Evolutionary conservation across 2,329 filamentous ascomycete genomes (phyloP).

Genomic region (Xylaria sp.): DNA sequence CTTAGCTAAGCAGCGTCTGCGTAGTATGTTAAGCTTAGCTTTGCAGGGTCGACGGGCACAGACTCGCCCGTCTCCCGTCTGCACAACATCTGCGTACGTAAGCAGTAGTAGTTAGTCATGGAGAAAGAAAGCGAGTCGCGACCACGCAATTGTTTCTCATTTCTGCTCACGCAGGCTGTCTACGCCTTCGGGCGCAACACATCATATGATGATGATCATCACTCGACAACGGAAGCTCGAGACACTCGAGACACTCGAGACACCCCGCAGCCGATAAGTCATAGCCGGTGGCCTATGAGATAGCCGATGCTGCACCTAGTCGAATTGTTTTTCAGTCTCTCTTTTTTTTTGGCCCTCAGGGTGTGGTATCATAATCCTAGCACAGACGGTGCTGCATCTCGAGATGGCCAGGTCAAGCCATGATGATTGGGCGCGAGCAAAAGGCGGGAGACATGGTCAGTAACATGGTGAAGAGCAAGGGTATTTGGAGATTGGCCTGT

Average conservation of each 20-base stretch:
- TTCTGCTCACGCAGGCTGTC: constrained; percentile 1
- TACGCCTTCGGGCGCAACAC: constrained; percentile 14
- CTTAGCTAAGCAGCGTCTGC: constrained; percentile 40
- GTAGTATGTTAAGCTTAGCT: background rate
- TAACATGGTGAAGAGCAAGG: background rate
- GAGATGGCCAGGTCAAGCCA: background rate
- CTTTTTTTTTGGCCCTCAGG: background rate
- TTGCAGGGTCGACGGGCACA: constrained; percentile 18
- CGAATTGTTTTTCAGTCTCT: background rate
- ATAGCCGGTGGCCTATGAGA: background rate
- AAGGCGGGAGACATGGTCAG: constrained; percentile 13
- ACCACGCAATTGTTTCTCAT: constrained; percentile 1
- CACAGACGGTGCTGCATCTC: constrained; percentile 3
- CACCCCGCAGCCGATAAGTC: constrained; percentile 5
- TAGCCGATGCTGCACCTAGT: background rate
- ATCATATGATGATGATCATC: constrained; percentile 12
- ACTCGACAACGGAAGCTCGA: constrained; percentile 1
- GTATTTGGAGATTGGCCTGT: background rate
- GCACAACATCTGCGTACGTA: constrained; percentile 26
- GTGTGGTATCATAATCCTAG: constrained; percentile 7
- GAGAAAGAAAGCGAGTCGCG: background rate
- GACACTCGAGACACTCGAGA: constrained; percentile 3
- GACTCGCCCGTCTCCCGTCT: constrained; percentile 28
- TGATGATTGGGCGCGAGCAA: constrained; percentile 14
- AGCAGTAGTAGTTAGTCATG: background rate